These are phyloP conservation scores for Acanthamoeba triangularis DNA, from an alignment of 208 protist species.

Conservation along the genomic window DNA sequence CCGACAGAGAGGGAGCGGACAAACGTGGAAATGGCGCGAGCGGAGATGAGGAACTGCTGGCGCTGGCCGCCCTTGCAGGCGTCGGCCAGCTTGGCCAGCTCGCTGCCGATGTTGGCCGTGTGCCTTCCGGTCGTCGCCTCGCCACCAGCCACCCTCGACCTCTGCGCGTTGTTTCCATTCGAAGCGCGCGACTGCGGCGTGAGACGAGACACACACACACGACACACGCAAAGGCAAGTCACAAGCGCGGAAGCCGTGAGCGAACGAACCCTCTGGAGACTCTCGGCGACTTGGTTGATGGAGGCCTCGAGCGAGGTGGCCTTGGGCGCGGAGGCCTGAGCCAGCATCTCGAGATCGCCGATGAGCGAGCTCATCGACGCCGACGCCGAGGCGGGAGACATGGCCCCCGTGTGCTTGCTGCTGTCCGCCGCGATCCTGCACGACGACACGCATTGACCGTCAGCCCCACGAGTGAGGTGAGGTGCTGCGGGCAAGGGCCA, in stretches of 20 bases:
- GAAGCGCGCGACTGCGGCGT: no score
- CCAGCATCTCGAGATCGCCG: slow-evolving; percentile 48
- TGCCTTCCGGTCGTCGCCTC: slow-evolving; percentile 38
- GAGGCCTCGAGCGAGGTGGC: not conserved
- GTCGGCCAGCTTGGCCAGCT: slow-evolving; percentile 69
- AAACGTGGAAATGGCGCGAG: slow-evolving; percentile 62
- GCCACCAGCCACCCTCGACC: not conserved
- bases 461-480: not conserved
- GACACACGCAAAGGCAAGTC: not conserved
- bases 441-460: not conserved
- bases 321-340: not conserved
- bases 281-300: slow-evolving; percentile 60
- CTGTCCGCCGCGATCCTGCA: not conserved
- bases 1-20: slow-evolving; percentile 55
- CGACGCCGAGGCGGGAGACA: not conserved
- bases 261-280: not conserved
- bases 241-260: not conserved
- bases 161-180: not conserved
- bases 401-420: not conserved
- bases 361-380: slow-evolving; percentile 11
- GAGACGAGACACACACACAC: not conserved
- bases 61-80: slow-evolving; percentile 75
- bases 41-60: slow-evolving; percentile 77
- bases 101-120: slow-evolving; percentile 64
- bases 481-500: not conserved